Conservation (phyloP, 1,139 yeast species). For the Suhomyces maxii region DNA sequence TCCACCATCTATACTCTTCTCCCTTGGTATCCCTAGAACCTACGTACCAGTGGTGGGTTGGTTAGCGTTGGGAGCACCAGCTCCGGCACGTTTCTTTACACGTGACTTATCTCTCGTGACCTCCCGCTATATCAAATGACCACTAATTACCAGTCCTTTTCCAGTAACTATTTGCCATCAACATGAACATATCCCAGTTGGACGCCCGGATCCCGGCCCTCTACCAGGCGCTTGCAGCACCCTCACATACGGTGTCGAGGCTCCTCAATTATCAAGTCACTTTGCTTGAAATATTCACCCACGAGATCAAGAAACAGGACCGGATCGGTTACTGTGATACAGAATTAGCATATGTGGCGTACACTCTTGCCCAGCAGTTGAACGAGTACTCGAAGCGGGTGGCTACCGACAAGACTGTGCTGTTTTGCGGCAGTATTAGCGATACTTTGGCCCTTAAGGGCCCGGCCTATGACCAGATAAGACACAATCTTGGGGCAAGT, state of each 20-base stretch:
- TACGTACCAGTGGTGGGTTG: no score
- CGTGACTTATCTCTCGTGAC: background rate
- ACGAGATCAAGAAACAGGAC: conserved; percentile 29
- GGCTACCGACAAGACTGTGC: conserved; percentile 18
- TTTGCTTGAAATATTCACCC: conserved; percentile 36
- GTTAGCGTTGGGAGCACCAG: no score
- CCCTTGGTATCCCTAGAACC: no score
- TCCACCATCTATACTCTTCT: no score
- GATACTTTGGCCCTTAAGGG: conserved; percentile 24
- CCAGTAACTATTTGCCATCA: background rate
- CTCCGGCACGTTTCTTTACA: no score
- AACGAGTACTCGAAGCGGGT: conserved; percentile 16
- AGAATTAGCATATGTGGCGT: conserved; percentile 37
- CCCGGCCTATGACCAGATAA: background rate
- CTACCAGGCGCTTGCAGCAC: conserved; percentile 1
- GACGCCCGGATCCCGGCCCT: conserved; percentile 3
- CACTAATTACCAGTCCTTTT: background rate
- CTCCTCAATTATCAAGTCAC: conserved; percentile 30
- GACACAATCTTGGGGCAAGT: background rate
- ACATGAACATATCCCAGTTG: background rate
- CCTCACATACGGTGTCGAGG: conserved; percentile 13
- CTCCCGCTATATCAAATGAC: background rate
- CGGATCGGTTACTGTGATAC: conserved; percentile 39
- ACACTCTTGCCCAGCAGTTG: conserved; percentile 18
- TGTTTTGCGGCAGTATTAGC: conserved; percentile 22